Percentiles rank a stretch among this genome's conserved stretches.
phyloP scores from a whole-genome alignment of 106 monocot genomes.

The Phalaenopsis equestris region DNA sequence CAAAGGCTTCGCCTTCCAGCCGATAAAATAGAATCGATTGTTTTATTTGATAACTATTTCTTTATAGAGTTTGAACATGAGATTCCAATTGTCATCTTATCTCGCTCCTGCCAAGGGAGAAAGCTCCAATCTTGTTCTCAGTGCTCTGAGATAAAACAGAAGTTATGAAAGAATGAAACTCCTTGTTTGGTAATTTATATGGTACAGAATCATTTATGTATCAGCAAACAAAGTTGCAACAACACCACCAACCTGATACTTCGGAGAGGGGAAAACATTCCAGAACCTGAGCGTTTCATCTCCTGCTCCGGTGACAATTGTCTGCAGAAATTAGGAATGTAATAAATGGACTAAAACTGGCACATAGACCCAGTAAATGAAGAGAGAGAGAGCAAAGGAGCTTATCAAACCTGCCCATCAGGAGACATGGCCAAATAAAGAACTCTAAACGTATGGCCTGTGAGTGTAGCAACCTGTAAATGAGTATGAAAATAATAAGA shows the following conservation, averaged over 20 bases:
- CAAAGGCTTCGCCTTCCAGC: neutral
- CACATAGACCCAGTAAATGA: conserved; percentile 1
- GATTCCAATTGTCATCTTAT: conserved; percentile 15
- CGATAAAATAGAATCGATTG: too few species aligned
- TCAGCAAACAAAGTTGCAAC: neutral
- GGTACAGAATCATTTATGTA: too few species aligned
- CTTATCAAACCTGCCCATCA: conserved; percentile 73
- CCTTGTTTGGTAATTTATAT: too few species aligned
- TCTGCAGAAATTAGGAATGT: conserved; percentile 33
- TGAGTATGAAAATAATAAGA: conserved; percentile 1
- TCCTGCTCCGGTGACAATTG: conserved; percentile 94
- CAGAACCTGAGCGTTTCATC: conserved; percentile 92
- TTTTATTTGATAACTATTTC: too few species aligned
- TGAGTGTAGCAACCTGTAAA: conserved; percentile 81
- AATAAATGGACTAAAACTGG: neutral
- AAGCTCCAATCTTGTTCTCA: conserved; percentile 13
- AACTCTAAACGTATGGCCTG: conserved; percentile 83
- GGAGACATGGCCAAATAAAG: conserved; percentile 93
- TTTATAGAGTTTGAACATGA: too few species aligned
- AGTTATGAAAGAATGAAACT: neutral
- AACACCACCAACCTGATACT: conserved; percentile 49
- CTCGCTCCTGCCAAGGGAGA: conserved; percentile 15
- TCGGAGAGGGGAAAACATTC: conserved; percentile 89
- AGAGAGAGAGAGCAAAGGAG: neutral
- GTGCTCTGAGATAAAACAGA: neutral